phyloP scores from a whole-genome alignment of 805 yeast genomes.

The Wickerhamomyces pijperi region DNA sequence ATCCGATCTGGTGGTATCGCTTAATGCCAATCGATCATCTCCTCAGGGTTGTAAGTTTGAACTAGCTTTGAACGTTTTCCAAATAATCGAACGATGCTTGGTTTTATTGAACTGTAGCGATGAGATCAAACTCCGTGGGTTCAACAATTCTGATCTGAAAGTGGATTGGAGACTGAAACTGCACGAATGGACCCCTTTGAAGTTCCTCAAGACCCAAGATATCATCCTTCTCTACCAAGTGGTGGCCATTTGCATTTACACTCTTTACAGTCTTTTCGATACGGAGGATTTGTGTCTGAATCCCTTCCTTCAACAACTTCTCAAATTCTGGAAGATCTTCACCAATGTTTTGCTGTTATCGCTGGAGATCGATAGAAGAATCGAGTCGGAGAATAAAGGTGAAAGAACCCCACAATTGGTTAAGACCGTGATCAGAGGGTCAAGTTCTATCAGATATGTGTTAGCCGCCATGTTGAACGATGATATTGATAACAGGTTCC shows the following conservation, averaged over 20 bases:
- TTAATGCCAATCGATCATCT: constrained; percentile 18
- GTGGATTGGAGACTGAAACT: constrained; percentile 23
- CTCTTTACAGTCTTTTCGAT: constrained; percentile 32
- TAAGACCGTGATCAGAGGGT: constrained; percentile 44
- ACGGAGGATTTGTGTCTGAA: constrained; percentile 35
- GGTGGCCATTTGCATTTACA: constrained; percentile 28
- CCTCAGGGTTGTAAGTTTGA: constrained; percentile 23
- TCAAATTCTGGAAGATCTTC: constrained; percentile 57
- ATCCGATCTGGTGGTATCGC: constrained; percentile 33
- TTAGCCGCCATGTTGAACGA: constrained; percentile 51
- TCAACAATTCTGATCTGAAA: constrained; percentile 28
- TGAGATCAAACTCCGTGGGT: constrained; percentile 27
- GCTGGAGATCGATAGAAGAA: constrained; percentile 44
- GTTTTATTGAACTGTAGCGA: constrained; percentile 29
- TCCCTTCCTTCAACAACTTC: constrained; percentile 49
- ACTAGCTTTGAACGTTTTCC: constrained; percentile 21
- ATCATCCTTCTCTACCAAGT: constrained; percentile 36
- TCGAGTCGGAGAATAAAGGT: constrained; percentile 21
- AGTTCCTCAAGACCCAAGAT: constrained; percentile 22
- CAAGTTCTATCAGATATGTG: constrained; percentile 51
- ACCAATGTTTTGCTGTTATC: constrained; percentile 50
- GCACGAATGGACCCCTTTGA: constrained; percentile 27
- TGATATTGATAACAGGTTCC: constrained; percentile 28
- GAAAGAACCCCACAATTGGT: constrained; percentile 32
- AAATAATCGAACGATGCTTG: constrained; percentile 27